phyloP scores from a whole-genome alignment of 2,329 filamentous ascomycete genomes.

The Fusarium temperatum region DNA sequence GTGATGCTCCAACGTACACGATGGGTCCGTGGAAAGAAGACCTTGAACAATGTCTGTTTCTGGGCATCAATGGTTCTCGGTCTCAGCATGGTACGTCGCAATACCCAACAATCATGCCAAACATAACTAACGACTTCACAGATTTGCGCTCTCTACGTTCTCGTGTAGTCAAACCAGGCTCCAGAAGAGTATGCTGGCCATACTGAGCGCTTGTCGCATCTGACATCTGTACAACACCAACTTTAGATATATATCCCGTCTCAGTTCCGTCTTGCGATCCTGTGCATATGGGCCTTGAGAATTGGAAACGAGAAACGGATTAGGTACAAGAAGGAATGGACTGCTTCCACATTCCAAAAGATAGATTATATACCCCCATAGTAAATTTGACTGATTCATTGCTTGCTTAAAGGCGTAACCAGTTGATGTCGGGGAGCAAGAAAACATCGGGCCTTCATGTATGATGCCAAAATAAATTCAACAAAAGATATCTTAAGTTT shows the following conservation, averaged over 20 bases:
- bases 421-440: not conserved
- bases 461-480: too few species aligned
- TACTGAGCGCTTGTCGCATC: not conserved
- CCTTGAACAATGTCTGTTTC: conserved; percentile 89
- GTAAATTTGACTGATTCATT: not conserved
- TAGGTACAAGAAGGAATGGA: not conserved
- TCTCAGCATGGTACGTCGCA: conserved; percentile 73
- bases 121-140: conserved; percentile 39
- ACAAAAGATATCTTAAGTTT: not conserved
- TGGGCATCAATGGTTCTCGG: conserved; percentile 94
- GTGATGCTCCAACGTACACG: conserved; percentile 87
- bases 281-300: not conserved
- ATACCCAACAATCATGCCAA: not conserved
- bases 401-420: not conserved
- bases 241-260: too few species aligned
- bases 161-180: conserved; percentile 49
- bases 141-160: conserved; percentile 65
- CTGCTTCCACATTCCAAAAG: not conserved
- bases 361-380: conserved; percentile 31
- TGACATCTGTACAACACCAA: not conserved
- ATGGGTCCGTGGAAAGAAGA: conserved; percentile 76
- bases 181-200: conserved; percentile 5
- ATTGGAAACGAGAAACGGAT: not conserved
- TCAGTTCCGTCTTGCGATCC: not conserved
- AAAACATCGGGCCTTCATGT: not conserved